phyloP scores from a whole-genome alignment of 2,329 filamentous ascomycete genomes.

The Penicillium sp. region DNA sequence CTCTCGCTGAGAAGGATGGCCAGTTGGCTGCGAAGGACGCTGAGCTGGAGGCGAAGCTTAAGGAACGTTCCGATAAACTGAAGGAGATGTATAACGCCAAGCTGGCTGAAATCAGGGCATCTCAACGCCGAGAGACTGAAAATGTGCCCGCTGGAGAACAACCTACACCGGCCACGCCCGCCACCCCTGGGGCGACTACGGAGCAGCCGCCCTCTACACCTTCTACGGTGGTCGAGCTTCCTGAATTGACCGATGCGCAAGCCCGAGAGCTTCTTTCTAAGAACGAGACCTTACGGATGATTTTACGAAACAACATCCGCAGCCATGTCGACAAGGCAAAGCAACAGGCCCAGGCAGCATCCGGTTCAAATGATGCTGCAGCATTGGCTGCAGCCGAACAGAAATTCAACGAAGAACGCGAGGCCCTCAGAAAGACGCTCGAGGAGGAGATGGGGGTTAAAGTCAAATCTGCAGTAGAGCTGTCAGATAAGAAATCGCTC shows the following conservation, averaged over 20 bases:
- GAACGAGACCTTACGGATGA: constrained; percentile 54
- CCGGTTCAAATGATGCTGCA: constrained; percentile 39
- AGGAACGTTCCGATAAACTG: constrained; percentile 58
- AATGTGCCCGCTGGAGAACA: constrained; percentile 52
- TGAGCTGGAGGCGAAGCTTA: constrained; percentile 54
- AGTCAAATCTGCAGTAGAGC: constrained; percentile 64
- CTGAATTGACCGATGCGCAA: constrained; percentile 54
- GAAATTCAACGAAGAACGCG: constrained; percentile 45
- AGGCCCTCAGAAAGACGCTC: constrained; percentile 49
- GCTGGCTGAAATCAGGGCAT: constrained; percentile 59
- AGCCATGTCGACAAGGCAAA: constrained; percentile 47
- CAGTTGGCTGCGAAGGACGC: constrained; percentile 52
- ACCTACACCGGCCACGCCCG: constrained; percentile 26
- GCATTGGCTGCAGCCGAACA: constrained; percentile 44
- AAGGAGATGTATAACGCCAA: constrained; percentile 73
- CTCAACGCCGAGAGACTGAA: constrained; percentile 56
- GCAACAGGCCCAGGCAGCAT: constrained; percentile 34
- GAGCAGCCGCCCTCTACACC: constrained; percentile 35
- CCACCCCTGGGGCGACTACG: constrained; percentile 23
- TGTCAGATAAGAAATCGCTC: constrained; percentile 75
- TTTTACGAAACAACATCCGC: constrained; percentile 64
- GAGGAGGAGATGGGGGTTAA: constrained; percentile 63
- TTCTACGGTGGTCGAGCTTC: constrained; percentile 38
- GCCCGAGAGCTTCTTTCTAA: constrained; percentile 54
- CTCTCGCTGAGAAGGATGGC: constrained; percentile 54